phyloP scores from a whole-genome alignment of 2,329 filamentous ascomycete species.

The Neocatenulostroma microsporum region DNA sequence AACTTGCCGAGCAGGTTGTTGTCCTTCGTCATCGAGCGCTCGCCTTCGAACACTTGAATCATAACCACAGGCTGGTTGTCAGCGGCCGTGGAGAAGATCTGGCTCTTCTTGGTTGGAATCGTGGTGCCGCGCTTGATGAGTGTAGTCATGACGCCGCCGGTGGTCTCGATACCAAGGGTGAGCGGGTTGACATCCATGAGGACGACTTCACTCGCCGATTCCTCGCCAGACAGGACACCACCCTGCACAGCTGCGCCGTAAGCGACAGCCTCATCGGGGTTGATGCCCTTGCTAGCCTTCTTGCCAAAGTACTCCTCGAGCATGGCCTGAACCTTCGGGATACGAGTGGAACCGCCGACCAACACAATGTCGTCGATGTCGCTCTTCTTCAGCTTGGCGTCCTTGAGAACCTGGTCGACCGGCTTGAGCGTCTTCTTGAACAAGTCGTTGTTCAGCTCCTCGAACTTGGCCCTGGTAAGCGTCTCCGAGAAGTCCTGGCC shows the following conservation, averaged over 20 bases:
- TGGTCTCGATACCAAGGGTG: slow-evolving; percentile 96
- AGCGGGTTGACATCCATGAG: slow-evolving; percentile 94
- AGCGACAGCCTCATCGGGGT: slow-evolving; percentile 97
- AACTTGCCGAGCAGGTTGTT: slow-evolving; percentile 93
- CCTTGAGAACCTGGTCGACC: slow-evolving; percentile 96
- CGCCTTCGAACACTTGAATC: slow-evolving; percentile 99
- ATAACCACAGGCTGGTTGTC: slow-evolving; percentile 98
- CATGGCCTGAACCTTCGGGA: slow-evolving; percentile 90
- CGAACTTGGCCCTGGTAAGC: slow-evolving; percentile 96
- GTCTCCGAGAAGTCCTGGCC: slow-evolving; percentile 98
- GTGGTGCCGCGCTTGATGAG: slow-evolving; percentile 99
- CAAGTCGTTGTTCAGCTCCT: slow-evolving; percentile 96
- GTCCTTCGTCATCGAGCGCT: slow-evolving; percentile 50
- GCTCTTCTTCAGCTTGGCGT: slow-evolving; percentile 92
- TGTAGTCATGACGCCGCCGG: slow-evolving; percentile 95
- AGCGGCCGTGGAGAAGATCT: slow-evolving; percentile 94
- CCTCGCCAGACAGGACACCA: slow-evolving; percentile 86
- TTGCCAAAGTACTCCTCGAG: slow-evolving; percentile 98
- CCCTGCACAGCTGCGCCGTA: slow-evolving; percentile 96
- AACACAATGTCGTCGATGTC: slow-evolving; percentile 96
- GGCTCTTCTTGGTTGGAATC: slow-evolving; percentile 98
- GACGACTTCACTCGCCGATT: slow-evolving; percentile 84
- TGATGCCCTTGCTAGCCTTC: slow-evolving; percentile 98
- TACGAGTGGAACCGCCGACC: slow-evolving; percentile 97
- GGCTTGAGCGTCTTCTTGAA: slow-evolving; percentile 99